Conservation (phyloP, 768 basidiomycete genomes). For the Hygrocybe coccinea region DNA sequence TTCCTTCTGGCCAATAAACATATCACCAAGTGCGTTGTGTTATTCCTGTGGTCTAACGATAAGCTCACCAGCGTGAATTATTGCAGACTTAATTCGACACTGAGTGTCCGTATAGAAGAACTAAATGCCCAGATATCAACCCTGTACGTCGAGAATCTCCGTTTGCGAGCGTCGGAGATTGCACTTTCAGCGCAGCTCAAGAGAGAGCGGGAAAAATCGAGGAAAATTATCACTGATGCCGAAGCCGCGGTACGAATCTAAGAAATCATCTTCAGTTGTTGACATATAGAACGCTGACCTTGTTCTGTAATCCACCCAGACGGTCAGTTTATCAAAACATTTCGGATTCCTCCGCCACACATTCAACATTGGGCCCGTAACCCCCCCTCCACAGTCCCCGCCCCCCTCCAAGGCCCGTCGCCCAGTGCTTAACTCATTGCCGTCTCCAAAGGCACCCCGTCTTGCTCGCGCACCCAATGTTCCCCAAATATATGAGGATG, state of each 20-base stretch:
- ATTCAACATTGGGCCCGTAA: constrained; percentile 41
- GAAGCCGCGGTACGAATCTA: constrained; percentile 62
- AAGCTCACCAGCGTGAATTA: background rate
- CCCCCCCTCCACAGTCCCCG: constrained; percentile 45
- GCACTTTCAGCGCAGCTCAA: constrained; percentile 70
- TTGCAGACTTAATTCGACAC: constrained; percentile 73
- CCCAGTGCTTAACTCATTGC: constrained; percentile 38
- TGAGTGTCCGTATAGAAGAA: constrained; percentile 80
- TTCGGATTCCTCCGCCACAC: constrained; percentile 61
- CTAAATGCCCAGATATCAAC: constrained; percentile 76
- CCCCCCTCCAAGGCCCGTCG: constrained; percentile 34
- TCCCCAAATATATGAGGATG: constrained; percentile 65
- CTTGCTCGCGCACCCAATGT: constrained; percentile 62
- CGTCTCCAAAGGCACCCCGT: constrained; percentile 48
- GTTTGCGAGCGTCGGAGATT: constrained; percentile 76
- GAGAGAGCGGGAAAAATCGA: constrained; percentile 73
- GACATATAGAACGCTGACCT: background rate
- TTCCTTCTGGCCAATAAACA: constrained; percentile 87
- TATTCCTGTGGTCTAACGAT: background rate
- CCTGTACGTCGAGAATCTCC: constrained; percentile 79
- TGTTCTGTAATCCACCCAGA: constrained; percentile 29
- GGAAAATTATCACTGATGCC: constrained; percentile 64
- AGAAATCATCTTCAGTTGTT: background rate
- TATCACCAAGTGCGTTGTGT: constrained; percentile 68
- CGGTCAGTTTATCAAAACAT: constrained; percentile 59